Base-by-base conservation (phyloP, 2,329 filamentous ascomycete genomes). In the Alternaria atra region DNA sequence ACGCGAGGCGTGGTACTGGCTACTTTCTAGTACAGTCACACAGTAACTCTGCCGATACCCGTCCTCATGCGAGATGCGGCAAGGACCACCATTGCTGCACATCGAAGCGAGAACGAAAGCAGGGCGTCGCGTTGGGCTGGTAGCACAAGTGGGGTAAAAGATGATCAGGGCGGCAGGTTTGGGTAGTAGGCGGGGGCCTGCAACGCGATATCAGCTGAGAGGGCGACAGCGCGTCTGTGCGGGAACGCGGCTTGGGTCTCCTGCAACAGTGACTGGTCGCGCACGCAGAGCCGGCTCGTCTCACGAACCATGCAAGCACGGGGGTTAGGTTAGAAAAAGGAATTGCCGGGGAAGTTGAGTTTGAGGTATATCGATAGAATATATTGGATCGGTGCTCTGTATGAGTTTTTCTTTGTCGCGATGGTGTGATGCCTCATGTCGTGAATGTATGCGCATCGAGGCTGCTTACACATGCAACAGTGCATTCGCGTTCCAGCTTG, bases 181-280 rank as follows among this genome's bases (percentile, higher is more conserved):
- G 40, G 40, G 40, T 43, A 8, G 42, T 35, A 54, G 35, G 48
- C 34, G 17, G 27, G 32, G 40, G 32, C 20, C 15, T 17, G 43
- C 57, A 69, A 67, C 73, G 70, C 73, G 73, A 71, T 74, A 71
- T 77, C 74, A 76, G 63, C 60, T 76, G 75, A 76, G 66, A 61
- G 57, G 67, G 73, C 67, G 73, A 65, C 51, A 56, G 32, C 67
- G 72, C 48, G 71, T 66, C 63, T 58, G 67, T 68, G 64, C 67
- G 63, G 58, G 54, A 25, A 63, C 52, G 59, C 47, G 60, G 50
- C 46, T 40, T 29, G 35, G 12, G 34, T 27, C 29, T 39, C 52
- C 25, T 43, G 42, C 50, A 40, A 32, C 40, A 60, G 23, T 52
- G 35, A 56, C 61, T 59, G 58, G 59, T 40, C 20, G 37, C 20